Evolutionary conservation across 345 rosid species (phyloP).

Genomic region (Acer saccharum): DNA sequence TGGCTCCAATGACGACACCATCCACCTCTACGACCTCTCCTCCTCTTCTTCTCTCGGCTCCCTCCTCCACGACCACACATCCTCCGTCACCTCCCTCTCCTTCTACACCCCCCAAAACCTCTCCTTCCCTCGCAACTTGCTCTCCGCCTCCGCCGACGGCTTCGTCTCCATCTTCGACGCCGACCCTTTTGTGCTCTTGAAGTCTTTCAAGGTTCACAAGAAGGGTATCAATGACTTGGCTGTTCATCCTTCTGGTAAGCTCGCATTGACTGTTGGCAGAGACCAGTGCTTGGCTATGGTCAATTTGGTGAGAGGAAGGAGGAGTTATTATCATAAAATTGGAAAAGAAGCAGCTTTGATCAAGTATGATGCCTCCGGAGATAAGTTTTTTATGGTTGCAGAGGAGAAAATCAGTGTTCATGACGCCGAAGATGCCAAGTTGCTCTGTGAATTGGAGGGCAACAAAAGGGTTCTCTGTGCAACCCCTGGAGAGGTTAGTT

Average conservation of each 20-base stretch:
- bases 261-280: slow-evolving; percentile 77
- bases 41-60: slow-evolving; percentile 85
- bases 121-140: slow-evolving; percentile 84
- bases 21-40: slow-evolving; percentile 84
- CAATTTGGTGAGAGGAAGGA: slow-evolving; percentile 85
- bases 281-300: slow-evolving; percentile 86
- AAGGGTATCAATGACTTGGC: slow-evolving; percentile 71
- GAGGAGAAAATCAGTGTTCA: slow-evolving; percentile 70
- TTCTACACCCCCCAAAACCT: slow-evolving; percentile 76
- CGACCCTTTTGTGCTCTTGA: slow-evolving; percentile 80
- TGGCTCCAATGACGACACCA: slow-evolving; percentile 77
- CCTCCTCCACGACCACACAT: slow-evolving; percentile 62
- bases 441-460: slow-evolving; percentile 62
- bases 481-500: slow-evolving; percentile 71
- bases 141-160: slow-evolving; percentile 85
- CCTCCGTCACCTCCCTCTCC: slow-evolving; percentile 75
- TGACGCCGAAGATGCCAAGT: slow-evolving; percentile 81
- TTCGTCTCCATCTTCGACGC: slow-evolving; percentile 81
- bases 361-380: slow-evolving; percentile 59
- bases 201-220: slow-evolving; percentile 65
- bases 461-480: slow-evolving; percentile 76
- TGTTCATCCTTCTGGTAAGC: slow-evolving; percentile 80
- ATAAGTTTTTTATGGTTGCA: slow-evolving; percentile 70
- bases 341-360: slow-evolving; percentile 75
- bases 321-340: slow-evolving; percentile 73